phyloP scores from a whole-genome alignment of 148 eudicot species.

The Rhododendron ferrugineum region DNA sequence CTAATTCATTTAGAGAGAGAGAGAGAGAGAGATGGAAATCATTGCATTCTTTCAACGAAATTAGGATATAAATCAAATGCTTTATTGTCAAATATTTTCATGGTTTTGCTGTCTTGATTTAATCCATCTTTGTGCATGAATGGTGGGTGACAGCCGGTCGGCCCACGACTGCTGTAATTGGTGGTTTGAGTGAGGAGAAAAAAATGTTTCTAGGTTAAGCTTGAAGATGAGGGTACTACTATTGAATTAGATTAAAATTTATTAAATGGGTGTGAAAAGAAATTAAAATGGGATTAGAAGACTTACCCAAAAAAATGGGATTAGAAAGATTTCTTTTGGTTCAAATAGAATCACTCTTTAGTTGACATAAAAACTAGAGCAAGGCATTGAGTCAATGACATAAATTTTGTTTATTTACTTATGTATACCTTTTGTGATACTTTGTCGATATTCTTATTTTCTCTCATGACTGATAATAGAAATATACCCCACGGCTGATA shows the following conservation, averaged over 20 bases:
- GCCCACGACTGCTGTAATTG: background rate
- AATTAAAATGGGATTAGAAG: background rate
- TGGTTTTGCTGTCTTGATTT: background rate
- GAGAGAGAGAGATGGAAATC: background rate
- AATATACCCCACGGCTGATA: background rate
- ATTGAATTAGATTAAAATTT: too few species aligned
- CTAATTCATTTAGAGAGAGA: background rate
- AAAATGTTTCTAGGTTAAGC: background rate
- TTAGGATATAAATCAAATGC: background rate
- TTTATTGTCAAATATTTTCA: background rate
- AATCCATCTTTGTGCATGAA: background rate
- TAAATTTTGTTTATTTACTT: background rate
- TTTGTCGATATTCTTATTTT: background rate
- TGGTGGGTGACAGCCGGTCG: background rate
- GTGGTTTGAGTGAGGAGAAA: background rate
- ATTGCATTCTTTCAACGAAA: background rate
- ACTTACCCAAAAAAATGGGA: too few species aligned
- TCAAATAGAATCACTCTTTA: background rate
- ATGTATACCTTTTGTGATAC: background rate
- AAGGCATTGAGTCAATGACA: background rate
- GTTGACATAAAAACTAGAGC: background rate
- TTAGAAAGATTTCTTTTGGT: background rate
- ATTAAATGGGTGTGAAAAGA: background rate
- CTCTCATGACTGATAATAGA: background rate
- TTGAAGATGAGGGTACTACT: background rate